Evolutionary conservation across 2,329 filamentous ascomycete species (phyloP).

Genomic region (Sarocladium oryzae): DNA sequence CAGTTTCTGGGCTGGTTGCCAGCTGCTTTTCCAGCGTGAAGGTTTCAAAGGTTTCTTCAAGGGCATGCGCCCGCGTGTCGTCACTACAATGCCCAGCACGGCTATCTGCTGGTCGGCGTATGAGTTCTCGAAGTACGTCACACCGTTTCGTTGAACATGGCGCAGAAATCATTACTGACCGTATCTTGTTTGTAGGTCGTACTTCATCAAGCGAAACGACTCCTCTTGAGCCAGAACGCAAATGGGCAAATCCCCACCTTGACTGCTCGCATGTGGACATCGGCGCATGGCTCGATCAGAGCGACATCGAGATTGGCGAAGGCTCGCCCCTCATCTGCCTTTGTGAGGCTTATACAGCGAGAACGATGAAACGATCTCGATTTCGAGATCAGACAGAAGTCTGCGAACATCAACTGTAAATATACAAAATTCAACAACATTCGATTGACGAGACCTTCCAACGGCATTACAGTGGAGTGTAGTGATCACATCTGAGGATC

Average conservation of each 20-base stretch:
- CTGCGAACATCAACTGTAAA: background rate
- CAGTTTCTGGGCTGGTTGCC: constrained; percentile 71
- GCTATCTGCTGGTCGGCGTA: constrained; percentile 96
- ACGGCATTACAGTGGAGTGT: background rate
- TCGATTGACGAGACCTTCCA: background rate
- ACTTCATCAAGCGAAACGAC: constrained; percentile 52
- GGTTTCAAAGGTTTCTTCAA: constrained; percentile 87
- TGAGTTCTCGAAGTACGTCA: constrained; percentile 58
- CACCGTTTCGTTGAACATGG: background rate
- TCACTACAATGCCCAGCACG: constrained; percentile 97
- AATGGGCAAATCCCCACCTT: background rate
- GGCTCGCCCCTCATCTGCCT: too few relatives aligned
- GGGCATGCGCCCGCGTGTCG: constrained; percentile 80
- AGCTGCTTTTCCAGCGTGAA: constrained; percentile 75
- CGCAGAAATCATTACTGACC: background rate
- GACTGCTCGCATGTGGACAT: background rate
- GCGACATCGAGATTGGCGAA: background rate
- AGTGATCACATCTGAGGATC: too few relatives aligned
- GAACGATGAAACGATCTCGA: background rate
- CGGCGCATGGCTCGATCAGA: background rate
- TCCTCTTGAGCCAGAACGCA: constrained; percentile 20
- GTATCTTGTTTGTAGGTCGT: constrained; percentile 36
- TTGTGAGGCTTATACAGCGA: background rate
- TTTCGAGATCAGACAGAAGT: background rate
- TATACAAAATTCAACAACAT: background rate